Conservation (phyloP, 2,329 filamentous ascomycete species). For the Lecanicillium sp. region DNA sequence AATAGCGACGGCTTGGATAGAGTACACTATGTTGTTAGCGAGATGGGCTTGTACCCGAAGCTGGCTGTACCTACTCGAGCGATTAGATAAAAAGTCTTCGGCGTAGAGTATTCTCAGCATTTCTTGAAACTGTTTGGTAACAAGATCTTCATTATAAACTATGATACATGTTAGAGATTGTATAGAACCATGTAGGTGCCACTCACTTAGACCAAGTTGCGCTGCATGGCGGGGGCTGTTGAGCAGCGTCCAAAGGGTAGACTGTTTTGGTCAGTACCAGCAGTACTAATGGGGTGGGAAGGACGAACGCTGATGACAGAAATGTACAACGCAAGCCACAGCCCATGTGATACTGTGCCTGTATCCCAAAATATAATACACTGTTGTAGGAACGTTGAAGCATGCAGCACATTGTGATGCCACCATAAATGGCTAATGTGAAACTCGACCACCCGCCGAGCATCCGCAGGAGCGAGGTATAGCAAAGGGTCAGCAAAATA, state of each 20-base stretch:
- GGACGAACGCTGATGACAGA: conserved; percentile 17
- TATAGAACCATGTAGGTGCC: background rate
- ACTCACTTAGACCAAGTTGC: background rate
- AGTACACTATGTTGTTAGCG: conserved; percentile 19
- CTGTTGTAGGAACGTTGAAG: conserved; percentile 20
- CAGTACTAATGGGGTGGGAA: background rate
- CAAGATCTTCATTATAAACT: too few relatives aligned
- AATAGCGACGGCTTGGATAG: conserved; percentile 31
- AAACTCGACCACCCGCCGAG: conserved; percentile 21
- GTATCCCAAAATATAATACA: conserved; percentile 21
- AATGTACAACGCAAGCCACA: conserved; percentile 25
- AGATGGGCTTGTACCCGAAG: background rate
- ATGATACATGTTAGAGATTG: too few relatives aligned
- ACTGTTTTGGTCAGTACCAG: too few relatives aligned
- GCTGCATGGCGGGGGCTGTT: conserved; percentile 17
- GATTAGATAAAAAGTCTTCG: conserved; percentile 25
- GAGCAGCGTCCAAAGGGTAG: conserved; percentile 19
- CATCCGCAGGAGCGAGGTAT: conserved; percentile 12
- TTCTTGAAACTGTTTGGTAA: conserved; percentile 23
- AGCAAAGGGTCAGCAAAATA: background rate
- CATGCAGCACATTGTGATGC: conserved; percentile 24
- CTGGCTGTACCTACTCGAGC: conserved; percentile 14
- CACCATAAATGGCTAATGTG: conserved; percentile 22
- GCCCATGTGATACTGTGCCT: conserved; percentile 19
- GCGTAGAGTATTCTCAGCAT: conserved; percentile 29